Evolutionary conservation across 2,329 filamentous ascomycete species (phyloP), one percentile per base, ranked within the genome.

Genomic region (Drechmeria coniospora): DNA sequence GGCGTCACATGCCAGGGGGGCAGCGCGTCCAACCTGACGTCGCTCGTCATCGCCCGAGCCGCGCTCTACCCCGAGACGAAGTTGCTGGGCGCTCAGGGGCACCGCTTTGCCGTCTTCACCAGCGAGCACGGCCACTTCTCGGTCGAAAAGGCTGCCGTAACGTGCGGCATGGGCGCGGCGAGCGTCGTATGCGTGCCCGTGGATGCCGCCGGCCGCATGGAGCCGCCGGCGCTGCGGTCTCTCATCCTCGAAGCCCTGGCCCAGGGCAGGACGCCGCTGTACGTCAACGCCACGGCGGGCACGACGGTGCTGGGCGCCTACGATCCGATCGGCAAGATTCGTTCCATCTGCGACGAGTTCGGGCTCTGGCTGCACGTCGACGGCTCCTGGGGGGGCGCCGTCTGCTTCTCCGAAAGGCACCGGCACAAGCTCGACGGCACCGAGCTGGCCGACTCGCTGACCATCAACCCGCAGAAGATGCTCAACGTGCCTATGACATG

Each of bases 381-480:
- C 49, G 87, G 69, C 19, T 80, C 74, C 23, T 95, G 86, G 86
- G 90, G 90, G 38, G 87, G 84, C 1, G 67, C 75, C 1, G 81
- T 80, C 31, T 65, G 80, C 37, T 93, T 95, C 55, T 79, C 73
- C 1, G 41, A 61, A n/a, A 56, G 55, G 31, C 74, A 79, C 21
- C 58, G 57, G 23, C 43, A 49, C 34, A 80, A 82, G 45, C 57
- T 95, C 10, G 50, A 57, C 2, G 87, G 87, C 8, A 59, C 67
- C 3, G 65, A 83, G 21, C 62, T 76, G 21, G 87, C 84, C 7
- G 68, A 93, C 52, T 82, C 74, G 9, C 60, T 95, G 21, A 81
- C 84, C 1, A 68, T 93, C 27, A 94, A 92, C 51, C 84, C 90
- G 32, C 87, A 95, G 56, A 95, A 95, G 57, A 95, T 95, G 87